Evolutionary conservation across 331 rosid species (phyloP), one percentile per base, ranked within the genome.

Genomic region (Spiraea crenata): DNA sequence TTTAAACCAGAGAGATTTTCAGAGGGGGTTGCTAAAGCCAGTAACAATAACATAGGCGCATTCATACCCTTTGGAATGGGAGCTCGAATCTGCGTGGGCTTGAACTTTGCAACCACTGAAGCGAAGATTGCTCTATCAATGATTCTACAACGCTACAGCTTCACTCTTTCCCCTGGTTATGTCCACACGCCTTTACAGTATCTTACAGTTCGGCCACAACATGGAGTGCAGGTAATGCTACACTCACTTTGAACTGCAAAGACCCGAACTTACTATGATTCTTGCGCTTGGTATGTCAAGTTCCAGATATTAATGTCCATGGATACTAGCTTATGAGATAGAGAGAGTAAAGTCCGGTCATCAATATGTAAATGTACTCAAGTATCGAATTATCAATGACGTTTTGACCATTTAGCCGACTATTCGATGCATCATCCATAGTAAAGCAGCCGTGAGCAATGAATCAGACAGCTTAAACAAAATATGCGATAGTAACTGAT

Each of bases 1-100:
- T 76, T 76, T 46, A 76, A 60, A 34, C 80, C 80, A 40, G 69
- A 41, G 48, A 40, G 70, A 76, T 76, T 68, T 19, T 13, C 69
- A 0, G 39, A 76, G 9, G 82, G 79, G 8, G 15, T 66, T 16
- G 75, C 67, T 6, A 51, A 73, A 45, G 76, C 76, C 3, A 47
- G 40, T 25, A 57, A 70, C 35, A 57, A 56, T 31, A 57, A 70
- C 5, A 15, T n/a, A 40, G 42, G 19, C 3, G 45, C 55, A 25
- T 70, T 13, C 57, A 14, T 55, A 9, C 65, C 60, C 60, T 55
- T 20, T 55, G 60, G 16, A 54, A 14, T 69, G 41, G 74, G 74
- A 20, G 64, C 74, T 52, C 59, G 74, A 56, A 54, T 25, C 16
- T 69, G 65, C 41, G 20, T 69, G 1, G 73, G 73, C 5, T 52